Evolutionary conservation across 2,329 filamentous ascomycete species (phyloP), one percentile per base, ranked within the genome.

Genomic region (Fusarium avenaceum): DNA sequence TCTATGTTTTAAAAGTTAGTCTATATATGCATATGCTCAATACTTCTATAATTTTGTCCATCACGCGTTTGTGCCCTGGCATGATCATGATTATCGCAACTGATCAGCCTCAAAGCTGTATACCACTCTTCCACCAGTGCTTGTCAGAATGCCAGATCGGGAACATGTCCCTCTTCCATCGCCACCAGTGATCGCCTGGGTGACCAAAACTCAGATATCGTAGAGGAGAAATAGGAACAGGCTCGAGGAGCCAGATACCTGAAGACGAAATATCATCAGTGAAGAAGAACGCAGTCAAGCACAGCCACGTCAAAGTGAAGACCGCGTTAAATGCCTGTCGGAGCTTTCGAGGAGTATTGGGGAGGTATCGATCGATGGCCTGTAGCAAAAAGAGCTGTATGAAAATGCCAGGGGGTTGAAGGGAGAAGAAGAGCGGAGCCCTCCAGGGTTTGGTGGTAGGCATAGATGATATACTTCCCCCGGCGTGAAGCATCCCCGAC

Each of bases 221-320:
- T n/a, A 94, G 74, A 1, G 85, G 75, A 54, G 92, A 96, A 10
- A 95, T 68, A 0, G 94, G 93, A n/a, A 97, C 79, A 0, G 93
- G 93, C 77, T 97, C 93, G 64, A 89, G 88, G 15, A 96, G 78
- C 92, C 92, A 97, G 1, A 97, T 74, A 0, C 92, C 93, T 1
- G 88, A 86, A 13, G 85, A 83, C 0, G 90, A 86, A 75, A 97
- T 89, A 73, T 97, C 94, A 74, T 97, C 88, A 13, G 89, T 82
- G n/a, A 97, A 83, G 35, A 89, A 76, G 40, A 83, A 83, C 1
- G 86, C 86, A 0, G 92, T 95, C 17, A 82, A 76, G 55, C 89
- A 87, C 62, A 96, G 80, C 92, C 93, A 97, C 0, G 76, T 71
- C 7, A 89, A 66, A 1, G 89, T 85, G 68, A 90, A 91, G 0